Base-by-base conservation (phyloP, 2,329 filamentous ascomycete species). In the Xylaria sp. region DNA sequence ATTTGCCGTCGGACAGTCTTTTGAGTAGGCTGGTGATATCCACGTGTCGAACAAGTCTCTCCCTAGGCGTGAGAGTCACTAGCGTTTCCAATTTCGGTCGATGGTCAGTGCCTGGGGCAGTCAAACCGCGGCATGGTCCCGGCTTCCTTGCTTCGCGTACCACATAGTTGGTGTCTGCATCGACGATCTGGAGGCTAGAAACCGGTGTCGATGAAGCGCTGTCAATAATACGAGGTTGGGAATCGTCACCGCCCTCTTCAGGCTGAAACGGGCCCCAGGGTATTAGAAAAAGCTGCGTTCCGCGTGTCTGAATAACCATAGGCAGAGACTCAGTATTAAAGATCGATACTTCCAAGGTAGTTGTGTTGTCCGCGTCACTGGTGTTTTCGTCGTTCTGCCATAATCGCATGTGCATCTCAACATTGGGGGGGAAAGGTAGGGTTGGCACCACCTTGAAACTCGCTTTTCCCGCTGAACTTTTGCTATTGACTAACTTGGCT, bases 211-310 rank as follows among this genome's bases (percentile, higher is more conserved):
- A 7, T 29, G 27, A 31, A 13, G 47, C 31, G n/a, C 33, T 29
- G 25, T 60, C 62, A n/a, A 65, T 65, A 42, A 61, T 55, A 7
- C 55, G 55, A 13, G 49, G 15, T 15, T n/a, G 36, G 2, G 15
- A 57, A n/a, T 61, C 56, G 10, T 38, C 29, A 7, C 2, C 20
- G 15, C 4, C 25, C 3, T 55, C 45, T 27, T 62, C 53, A 17
- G 65, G 65, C 9, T 61, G 54, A 17, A 64, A 61, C 13, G 61
- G 55, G 20, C 55, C 65, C 60, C 65, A 61, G 25, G 60, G 65
- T 17, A 64, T 36, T 15, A 67, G 27, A 25, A 67, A 64, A 20
- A 38, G 20, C 51, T 64, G 65, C 15, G n/a, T 22, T 25, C 65
- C 65, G 27, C 61, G 61, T 20, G 61, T 67, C 45, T 64, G 65